A percentile compares a stretch with the other conserved stretches of the same genome.
Conservation (phyloP, 129 eudicot species). For the Solidago caesia region DNA sequence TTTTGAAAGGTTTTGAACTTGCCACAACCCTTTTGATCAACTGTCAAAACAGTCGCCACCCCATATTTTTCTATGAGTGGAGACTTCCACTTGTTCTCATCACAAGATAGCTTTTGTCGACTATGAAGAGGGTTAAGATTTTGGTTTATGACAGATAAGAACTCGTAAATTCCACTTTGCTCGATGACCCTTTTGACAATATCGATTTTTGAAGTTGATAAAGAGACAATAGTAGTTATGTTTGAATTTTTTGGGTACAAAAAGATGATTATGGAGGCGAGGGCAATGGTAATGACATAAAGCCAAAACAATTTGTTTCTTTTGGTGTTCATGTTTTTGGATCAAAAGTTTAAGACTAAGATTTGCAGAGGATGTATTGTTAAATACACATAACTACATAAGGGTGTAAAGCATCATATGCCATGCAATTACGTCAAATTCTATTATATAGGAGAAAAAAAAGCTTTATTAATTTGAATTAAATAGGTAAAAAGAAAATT, state of each 20-base stretch:
- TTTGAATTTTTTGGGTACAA: slow-evolving; percentile 17
- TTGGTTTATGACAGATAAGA: slow-evolving; percentile 20
- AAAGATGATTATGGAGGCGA: slow-evolving; percentile 42
- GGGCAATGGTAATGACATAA: slow-evolving; percentile 41
- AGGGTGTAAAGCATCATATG: background rate
- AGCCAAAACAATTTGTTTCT: slow-evolving; percentile 45
- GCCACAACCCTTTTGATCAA: slow-evolving; percentile 62
- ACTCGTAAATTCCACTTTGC: slow-evolving; percentile 34
- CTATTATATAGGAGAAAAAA: no score
- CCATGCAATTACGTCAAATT: no score
- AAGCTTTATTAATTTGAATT: no score
- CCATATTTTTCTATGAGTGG: slow-evolving; percentile 43
- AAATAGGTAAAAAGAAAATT: no score
- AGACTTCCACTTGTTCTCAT: slow-evolving; percentile 54
- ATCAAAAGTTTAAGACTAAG: slow-evolving; percentile 13
- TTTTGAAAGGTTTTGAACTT: slow-evolving; percentile 68
- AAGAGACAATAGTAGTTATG: no score
- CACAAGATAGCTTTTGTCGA: slow-evolving; percentile 33
- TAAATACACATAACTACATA: slow-evolving; percentile 8
- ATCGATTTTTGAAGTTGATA: background rate
- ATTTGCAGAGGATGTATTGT: slow-evolving; percentile 6
- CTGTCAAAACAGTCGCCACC: slow-evolving; percentile 55
- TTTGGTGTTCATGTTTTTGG: slow-evolving; percentile 51
- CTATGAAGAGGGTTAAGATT: slow-evolving; percentile 7
- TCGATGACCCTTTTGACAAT: no score